Base-by-base conservation (phyloP, 805 yeast genomes). In the Starmerella asiatica region DNA sequence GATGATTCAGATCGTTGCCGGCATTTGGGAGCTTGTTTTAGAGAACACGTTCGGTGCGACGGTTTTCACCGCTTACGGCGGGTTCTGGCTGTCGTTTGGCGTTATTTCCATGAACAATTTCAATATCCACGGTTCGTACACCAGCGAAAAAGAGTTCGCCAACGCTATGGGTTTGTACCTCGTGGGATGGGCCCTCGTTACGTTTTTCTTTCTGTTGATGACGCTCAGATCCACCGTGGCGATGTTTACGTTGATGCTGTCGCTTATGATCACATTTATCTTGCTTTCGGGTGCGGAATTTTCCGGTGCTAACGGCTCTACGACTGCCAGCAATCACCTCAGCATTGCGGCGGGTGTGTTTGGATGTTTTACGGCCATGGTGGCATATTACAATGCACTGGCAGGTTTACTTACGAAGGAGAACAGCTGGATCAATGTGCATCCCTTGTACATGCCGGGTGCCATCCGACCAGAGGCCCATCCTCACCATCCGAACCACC, bases 21-120 rank as follows among this genome's bases (percentile, higher is more conserved):
- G 80, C 36, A 68, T 75, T 71, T 75, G 76, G 69, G 80, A 74
- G 56, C 66, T 75, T 56, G 71, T 75, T 11, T 61, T 70, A 21
- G 81, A 76, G 50, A 73, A 73, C 60, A 69, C 79, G 27, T 76
- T 74, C 59, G 81, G 79, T 67, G 78, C 73, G 21, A 62, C 72
- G 54, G 67, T 37, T 44, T 60, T 52, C 56, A 47, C 50, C 32
- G 56, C 43, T n/a, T 65, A 28, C 43, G 82, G 77, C 32, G 79
- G 75, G 0, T 76, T 75, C 57, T 76, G 82, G 82, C 67, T 73
- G 61, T 59, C 75, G 12, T 74, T 67, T 59, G 79, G 71, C 40
- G 78, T 76, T 4, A 65, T 76, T 39, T 54, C 54, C 39, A 66
- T 71, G 38, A 69, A 70, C 8, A 61, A 68, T 49, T 74, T 73